Percentiles rank a stretch among this genome's conserved stretches.
phyloP scores from a whole-genome alignment of 768 basidiomycete genomes.

The Leucogyrophana mollusca region DNA sequence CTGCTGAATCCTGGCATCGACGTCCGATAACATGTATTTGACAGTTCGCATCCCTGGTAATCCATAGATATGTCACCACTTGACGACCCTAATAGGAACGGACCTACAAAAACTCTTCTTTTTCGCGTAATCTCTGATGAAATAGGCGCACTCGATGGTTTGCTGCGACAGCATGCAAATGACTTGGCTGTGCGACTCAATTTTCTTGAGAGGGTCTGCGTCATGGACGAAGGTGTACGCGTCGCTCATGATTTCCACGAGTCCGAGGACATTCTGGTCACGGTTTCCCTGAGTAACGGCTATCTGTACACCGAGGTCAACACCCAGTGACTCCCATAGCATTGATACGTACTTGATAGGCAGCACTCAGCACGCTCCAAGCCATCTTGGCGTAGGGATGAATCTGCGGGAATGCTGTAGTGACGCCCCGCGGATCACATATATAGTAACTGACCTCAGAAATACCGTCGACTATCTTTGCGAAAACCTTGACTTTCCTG shows the following conservation, averaged over 20 bases:
- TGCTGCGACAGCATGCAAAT: slow-evolving; percentile 16
- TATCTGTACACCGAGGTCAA: no score
- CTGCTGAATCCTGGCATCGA: background rate
- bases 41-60: background rate
- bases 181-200: slow-evolving; percentile 6
- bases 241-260: slow-evolving; percentile 6
- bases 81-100: background rate
- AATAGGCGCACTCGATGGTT: slow-evolving; percentile 28
- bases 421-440: no score
- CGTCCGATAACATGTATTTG: background rate
- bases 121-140: slow-evolving; percentile 24
- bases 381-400: slow-evolving; percentile 14
- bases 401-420: slow-evolving; percentile 1
- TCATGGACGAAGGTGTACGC: slow-evolving; percentile 8
- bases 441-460: background rate
- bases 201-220: slow-evolving; percentile 1
- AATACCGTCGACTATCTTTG: background rate
- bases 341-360: slow-evolving; percentile 6
- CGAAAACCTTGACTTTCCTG: no score
- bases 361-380: background rate
- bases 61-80: background rate
- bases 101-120: slow-evolving; percentile 18
- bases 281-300: slow-evolving; percentile 2
- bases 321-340: background rate
- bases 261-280: slow-evolving; percentile 1